phyloP scores from a whole-genome alignment of 2,329 filamentous ascomycete genomes.

The Didymella pinodella region DNA sequence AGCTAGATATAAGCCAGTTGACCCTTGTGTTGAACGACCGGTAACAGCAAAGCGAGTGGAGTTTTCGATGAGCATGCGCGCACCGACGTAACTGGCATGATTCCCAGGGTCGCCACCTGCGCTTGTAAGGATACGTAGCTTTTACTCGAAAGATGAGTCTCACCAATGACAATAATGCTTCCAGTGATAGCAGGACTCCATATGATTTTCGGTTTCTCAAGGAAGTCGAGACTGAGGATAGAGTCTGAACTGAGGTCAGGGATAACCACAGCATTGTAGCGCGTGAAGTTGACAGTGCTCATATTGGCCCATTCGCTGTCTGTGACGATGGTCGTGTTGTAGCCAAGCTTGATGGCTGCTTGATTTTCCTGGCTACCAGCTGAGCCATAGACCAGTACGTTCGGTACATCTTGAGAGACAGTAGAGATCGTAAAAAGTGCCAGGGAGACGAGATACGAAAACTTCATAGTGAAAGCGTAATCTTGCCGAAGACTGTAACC shows the following conservation, averaged over 20 bases:
- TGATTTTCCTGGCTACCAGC: not conserved
- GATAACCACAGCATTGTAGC: slow-evolving; percentile 1
- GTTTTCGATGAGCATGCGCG: not conserved
- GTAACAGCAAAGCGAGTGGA: not conserved
- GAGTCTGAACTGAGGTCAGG: slow-evolving; percentile 6
- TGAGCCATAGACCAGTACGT: not conserved
- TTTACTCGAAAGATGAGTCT: not conserved
- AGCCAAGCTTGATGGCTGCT: not conserved
- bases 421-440: not conserved
- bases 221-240: not conserved
- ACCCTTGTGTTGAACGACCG: not conserved
- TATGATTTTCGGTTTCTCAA: not conserved
- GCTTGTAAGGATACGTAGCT: not conserved
- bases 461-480: not conserved
- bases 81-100: not conserved
- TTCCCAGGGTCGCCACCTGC: slow-evolving; percentile 3
- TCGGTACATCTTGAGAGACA: not conserved
- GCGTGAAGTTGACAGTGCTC: slow-evolving; percentile 1
- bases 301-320: slow-evolving; percentile 1
- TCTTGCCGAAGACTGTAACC: not conserved
- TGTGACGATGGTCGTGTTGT: slow-evolving; percentile 1
- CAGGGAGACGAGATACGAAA: not conserved
- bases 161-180: slow-evolving; percentile 1
- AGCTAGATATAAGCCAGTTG: not conserved
- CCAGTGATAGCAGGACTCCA: slow-evolving; percentile 5